Base-by-base conservation (phyloP, 352 stramenopile species). In the Vaucheria bursata region DNA sequence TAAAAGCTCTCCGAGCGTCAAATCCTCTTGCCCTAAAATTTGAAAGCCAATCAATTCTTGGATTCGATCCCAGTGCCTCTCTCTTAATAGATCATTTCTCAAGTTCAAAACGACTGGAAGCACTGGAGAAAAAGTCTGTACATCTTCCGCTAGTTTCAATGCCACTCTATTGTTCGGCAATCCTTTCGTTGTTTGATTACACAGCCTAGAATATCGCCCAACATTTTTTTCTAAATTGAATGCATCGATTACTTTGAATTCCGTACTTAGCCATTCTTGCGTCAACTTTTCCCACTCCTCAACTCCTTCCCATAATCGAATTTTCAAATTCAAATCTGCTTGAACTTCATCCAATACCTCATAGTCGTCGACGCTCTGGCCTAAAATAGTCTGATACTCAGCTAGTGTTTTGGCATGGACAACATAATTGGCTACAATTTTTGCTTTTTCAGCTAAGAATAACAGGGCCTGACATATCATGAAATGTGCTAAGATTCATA, bases 21-120 rank as follows among this genome's bases (percentile, higher is more conserved):
- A 89, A 6, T 78, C 79, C 12, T 88, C 75, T 68, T 92, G 87
- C 0, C 87, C 88, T 40, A 93, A 89, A 82, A 97, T 94, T 35
- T 90, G 79, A 69, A 97, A 96, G 1, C 92, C 92, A 0, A 97
- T 82, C 1, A 92, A 81, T 77, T 95, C 92, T 81, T 96, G 95
- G 36, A 97, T 95, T 79, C 93, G 91, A 71, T 95, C 89, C 93
- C 93, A 97, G 84, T 97, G 93, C 0, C 93, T 90, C 59, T 95
- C 91, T 84, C 97, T 95, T 84, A 97, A 93, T 2, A 87, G 84
- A 0, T 90, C 88, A 64, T 95, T 96, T 1, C 93, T 89, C 7
- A 97, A 86, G 65, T 97, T 91, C 6, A 95, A 83, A 49, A 97
- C 89, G 0, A 91, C 91, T 2, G 93, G 91, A 33, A 97, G 86